Evolutionary conservation across 768 basidiomycete genomes (phyloP), one percentile per base, ranked within the genome.

Genomic region (Xerocomus potaroensis): DNA sequence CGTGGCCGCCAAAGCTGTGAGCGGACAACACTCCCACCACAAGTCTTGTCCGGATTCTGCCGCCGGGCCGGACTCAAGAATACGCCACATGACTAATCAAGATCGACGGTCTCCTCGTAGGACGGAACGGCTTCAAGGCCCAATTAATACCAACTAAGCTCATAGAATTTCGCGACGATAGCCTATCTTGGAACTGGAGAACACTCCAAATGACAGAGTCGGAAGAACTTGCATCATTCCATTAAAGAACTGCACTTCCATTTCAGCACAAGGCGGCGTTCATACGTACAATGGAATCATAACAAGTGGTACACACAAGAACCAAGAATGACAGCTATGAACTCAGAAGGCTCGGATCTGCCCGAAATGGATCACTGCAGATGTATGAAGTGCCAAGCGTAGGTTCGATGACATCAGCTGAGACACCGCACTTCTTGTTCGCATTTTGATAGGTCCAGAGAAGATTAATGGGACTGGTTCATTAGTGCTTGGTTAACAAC

Each of bases 221-320:
- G 29, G 19, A 41, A 34, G 39, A 32, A 5, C 35, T 27, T 39
- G 26, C 14, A 41, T 36, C 33, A 29, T 45, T 45, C 44, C 34
- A 47, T 50, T 36, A 36, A 38, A 24, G 22, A 33, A 27, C 18
- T 26, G 33, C 21, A 40, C 44, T 49, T 59, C 39, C 58, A 57
- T 60, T 53, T 29, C 48, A 45, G 12, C 46, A 34, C 26, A 33
- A 47, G 43, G 54, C 53, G 50, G 56, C 49, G 55, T 58, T 61
- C 55, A 60, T 59, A 39, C 23, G 39, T 15, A 11, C 19, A 49
- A 37, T 37, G 46, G 15, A 37, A 31, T 34, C 40, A 45, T 21
- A 39, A 46, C 35, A 46, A 16, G 27, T 41, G n/a, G 21, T 33
- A 33, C 38, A n/a, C n/a, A 29, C 30, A 27, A 33, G 30, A 42